Evolutionary conservation across 257 asterid species (phyloP).

Genomic region (Perilla frutescens): DNA sequence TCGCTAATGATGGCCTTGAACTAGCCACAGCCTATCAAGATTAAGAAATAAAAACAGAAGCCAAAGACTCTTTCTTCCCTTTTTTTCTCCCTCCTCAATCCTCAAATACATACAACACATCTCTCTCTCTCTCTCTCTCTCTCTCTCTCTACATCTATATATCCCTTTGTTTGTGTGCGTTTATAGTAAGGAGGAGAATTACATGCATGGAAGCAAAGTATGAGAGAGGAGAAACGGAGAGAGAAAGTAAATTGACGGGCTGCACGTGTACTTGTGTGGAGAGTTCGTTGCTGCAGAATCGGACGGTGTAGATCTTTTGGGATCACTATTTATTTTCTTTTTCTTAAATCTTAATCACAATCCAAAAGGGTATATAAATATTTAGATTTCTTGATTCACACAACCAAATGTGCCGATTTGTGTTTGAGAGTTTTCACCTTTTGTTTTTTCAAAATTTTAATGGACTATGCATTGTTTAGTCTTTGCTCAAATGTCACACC

Average conservation of each 20-base stretch:
- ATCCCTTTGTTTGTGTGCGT: constrained; percentile 38
- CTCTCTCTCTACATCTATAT: constrained; percentile 18
- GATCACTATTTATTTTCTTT: constrained; percentile 26
- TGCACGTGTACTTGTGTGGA: constrained; percentile 63
- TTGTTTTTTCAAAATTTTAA: too few species aligned
- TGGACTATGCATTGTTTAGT: not conserved
- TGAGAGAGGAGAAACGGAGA: constrained; percentile 33
- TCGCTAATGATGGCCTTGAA: constrained; percentile 63
- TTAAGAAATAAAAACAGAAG: constrained; percentile 50
- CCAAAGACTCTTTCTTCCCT: constrained; percentile 69
- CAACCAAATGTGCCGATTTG: constrained; percentile 12
- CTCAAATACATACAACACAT: constrained; percentile 29
- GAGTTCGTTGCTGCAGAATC: constrained; percentile 47
- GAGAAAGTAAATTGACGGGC: constrained; percentile 20
- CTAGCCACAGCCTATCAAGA: constrained; percentile 52
- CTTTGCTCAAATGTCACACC: constrained; percentile 38
- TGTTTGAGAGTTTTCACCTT: too few species aligned
- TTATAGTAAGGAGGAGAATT: constrained; percentile 61
- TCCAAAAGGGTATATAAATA: constrained; percentile 16
- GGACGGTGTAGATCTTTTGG: constrained; percentile 46
- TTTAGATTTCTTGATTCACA: constrained; percentile 26
- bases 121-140: constrained; percentile 20
- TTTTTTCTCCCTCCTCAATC: constrained; percentile 49
- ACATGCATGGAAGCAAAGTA: constrained; percentile 77
- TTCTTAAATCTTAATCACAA: not conserved